Percentiles rank a stretch among this genome's conserved stretches.
Evolutionary conservation across 2,329 filamentous ascomycete genomes (phyloP).

Genomic region (Diplodia seriata): DNA sequence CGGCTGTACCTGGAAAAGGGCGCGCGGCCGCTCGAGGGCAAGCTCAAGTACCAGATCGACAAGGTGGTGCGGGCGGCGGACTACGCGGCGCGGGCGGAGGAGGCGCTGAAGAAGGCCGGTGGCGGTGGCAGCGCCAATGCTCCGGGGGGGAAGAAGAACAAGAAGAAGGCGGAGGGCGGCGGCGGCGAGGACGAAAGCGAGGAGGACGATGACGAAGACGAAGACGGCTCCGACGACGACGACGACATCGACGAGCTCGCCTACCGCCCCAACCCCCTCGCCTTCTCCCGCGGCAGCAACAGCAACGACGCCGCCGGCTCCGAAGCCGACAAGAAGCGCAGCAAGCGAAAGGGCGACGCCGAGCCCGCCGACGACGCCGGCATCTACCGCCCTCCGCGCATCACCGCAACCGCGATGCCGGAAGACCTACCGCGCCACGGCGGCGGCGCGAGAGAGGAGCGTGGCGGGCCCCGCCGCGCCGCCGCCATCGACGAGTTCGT

Average conservation of each 20-base stretch:
- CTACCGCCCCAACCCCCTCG: constrained; percentile 66
- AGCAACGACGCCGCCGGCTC: constrained; percentile 35
- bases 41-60: constrained; percentile 94
- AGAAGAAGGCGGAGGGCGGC: constrained; percentile 45
- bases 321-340: constrained; percentile 38
- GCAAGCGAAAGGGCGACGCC: constrained; percentile 39
- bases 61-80: constrained; percentile 90
- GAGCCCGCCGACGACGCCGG: constrained; percentile 60
- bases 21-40: constrained; percentile 85
- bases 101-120: constrained; percentile 43
- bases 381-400: constrained; percentile 86
- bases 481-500: constrained; percentile 93
- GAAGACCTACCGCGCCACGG: constrained; percentile 17
- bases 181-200: constrained; percentile 41
- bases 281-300: constrained; percentile 46
- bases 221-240: constrained; percentile 52
- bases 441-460: constrained; percentile 60
- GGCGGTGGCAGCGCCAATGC: constrained; percentile 35
- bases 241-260: constrained; percentile 67
- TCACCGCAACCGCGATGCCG: constrained; percentile 86
- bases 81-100: constrained; percentile 64
- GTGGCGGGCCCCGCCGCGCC: constrained; percentile 71
- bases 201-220: constrained; percentile 51
- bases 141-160: constrained; percentile 32
- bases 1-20: constrained; percentile 94